Conservation (phyloP, 306 rosid genomes). For the Corylus americana region DNA sequence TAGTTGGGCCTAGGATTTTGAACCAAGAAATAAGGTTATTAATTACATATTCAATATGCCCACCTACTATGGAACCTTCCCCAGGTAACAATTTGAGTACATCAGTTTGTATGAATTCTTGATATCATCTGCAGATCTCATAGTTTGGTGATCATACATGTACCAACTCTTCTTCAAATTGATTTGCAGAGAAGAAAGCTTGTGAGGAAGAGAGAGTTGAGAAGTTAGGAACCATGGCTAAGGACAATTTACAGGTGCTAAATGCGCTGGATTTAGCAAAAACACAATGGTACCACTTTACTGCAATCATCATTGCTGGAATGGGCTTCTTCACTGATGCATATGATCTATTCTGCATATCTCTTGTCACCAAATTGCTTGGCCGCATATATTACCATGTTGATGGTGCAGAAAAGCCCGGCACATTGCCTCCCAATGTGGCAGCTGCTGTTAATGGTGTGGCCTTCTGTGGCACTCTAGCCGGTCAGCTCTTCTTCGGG, state of each 20-base stretch:
- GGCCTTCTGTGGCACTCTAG: conserved; percentile 64
- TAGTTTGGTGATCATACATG: neutral
- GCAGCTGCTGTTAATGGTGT: conserved; percentile 76
- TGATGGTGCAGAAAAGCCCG: conserved; percentile 56
- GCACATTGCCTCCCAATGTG: conserved; percentile 65
- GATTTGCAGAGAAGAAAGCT: conserved; percentile 32
- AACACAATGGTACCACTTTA: conserved; percentile 82
- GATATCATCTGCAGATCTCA: conserved; percentile 4
- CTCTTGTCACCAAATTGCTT: conserved; percentile 72
- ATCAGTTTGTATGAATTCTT: neutral
- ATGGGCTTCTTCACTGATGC: conserved; percentile 93
- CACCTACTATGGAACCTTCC: neutral
- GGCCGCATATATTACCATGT: conserved; percentile 75
- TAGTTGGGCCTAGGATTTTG: neutral
- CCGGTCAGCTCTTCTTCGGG: conserved; percentile 82
- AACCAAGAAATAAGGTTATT: neutral
- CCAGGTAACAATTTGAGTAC: neutral
- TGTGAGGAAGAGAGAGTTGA: conserved; percentile 2
- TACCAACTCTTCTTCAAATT: neutral
- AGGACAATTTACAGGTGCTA: conserved; percentile 52
- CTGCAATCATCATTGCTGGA: conserved; percentile 70
- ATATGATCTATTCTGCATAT: conserved; percentile 69
- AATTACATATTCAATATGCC: neutral
- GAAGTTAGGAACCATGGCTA: conserved; percentile 38
- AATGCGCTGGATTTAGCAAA: conserved; percentile 67